Percentiles rank a stretch among this genome's conserved stretches.
These are phyloP conservation scores for Neospora caninum DNA, from an alignment of 169 alveolate genomes.

Conservation along the genomic window DNA sequence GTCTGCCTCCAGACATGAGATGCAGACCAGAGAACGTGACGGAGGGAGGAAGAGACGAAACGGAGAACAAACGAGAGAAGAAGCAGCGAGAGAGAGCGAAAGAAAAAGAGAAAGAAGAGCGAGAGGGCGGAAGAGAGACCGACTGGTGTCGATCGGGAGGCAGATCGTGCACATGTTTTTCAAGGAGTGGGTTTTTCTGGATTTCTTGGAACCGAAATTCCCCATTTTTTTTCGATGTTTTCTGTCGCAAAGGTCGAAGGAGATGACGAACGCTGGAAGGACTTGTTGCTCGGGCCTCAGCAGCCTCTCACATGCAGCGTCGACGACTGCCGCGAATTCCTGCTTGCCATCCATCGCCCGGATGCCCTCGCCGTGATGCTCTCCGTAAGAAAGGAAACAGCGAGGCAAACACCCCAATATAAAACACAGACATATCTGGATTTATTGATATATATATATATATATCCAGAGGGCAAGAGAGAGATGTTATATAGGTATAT, in stretches of 20 bases:
- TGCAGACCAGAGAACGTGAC: too few relatives aligned
- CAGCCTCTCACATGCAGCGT: conserved; percentile 57
- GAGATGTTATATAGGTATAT: background rate
- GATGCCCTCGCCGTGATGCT: conserved; percentile 59
- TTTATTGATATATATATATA: background rate
- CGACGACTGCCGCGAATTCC: conserved; percentile 63
- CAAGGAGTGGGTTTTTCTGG: too few relatives aligned
- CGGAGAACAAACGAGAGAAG: too few relatives aligned
- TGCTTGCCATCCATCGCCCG: conserved; percentile 41
- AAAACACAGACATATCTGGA: background rate
- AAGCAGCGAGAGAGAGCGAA: background rate
- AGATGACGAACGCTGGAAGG: conserved; percentile 60
- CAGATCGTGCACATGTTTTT: too few relatives aligned
- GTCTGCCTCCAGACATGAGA: too few relatives aligned
- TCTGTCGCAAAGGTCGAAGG: conserved; percentile 44
- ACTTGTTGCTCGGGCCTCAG: background rate
- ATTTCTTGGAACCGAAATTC: background rate
- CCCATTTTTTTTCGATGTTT: background rate
- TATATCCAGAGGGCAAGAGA: background rate
- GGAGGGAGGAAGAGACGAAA: too few relatives aligned
- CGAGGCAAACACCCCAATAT: background rate
- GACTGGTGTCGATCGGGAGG: too few relatives aligned
- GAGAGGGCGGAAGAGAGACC: too few relatives aligned
- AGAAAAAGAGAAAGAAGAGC: too few relatives aligned
- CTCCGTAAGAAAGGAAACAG: background rate